Evolutionary conservation across 1,284 basidiomycete species (phyloP).

Genomic region (Cutaneotrichosporon cavernicola): DNA sequence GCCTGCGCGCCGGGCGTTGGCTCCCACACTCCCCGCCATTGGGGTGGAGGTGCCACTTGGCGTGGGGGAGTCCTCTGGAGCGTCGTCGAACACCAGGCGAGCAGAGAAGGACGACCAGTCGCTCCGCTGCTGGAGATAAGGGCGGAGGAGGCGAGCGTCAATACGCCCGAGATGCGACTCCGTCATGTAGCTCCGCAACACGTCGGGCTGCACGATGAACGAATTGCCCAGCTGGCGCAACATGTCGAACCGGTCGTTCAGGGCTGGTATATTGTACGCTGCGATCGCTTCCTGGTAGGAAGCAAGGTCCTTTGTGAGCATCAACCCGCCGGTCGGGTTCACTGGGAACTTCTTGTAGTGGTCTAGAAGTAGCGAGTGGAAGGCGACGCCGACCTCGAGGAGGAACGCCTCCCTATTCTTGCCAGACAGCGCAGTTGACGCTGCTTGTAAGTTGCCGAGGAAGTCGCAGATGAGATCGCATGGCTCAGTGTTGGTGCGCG

Average conservation of each 20-base stretch:
- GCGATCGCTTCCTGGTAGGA: constrained; percentile 90
- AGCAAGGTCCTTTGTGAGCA: constrained; percentile 96
- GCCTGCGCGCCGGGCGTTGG: constrained; percentile 14
- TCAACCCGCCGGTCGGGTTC: constrained; percentile 91
- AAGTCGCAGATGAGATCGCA: constrained; percentile 84
- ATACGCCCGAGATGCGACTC: constrained; percentile 89
- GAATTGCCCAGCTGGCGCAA: constrained; percentile 95
- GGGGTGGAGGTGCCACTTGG: constrained; percentile 15
- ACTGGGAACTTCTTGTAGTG: constrained; percentile 96
- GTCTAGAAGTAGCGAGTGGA: constrained; percentile 92
- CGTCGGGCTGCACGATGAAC: constrained; percentile 91
- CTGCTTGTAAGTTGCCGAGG: constrained; percentile 75
- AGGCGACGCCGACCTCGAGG: constrained; percentile 88
- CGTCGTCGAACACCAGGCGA: constrained; percentile 44
- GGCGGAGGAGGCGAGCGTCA: constrained; percentile 79
- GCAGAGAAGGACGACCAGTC: constrained; percentile 62
- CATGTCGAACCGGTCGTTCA: constrained; percentile 97
- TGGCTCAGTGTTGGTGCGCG: constrained; percentile 91
- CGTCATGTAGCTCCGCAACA: constrained; percentile 86
- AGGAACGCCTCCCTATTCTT: constrained; percentile 90
- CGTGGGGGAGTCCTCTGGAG: background rate
- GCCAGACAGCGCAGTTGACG: constrained; percentile 73
- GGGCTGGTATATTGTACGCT: constrained; percentile 73
- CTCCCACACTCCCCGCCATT: background rate
- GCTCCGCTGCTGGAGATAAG: constrained; percentile 84